Percentiles rank a stretch among this genome's conserved stretches.
These are phyloP conservation scores for Prunus yedoensis DNA, from an alignment of 331 rosid species.

Conservation along the genomic window DNA sequence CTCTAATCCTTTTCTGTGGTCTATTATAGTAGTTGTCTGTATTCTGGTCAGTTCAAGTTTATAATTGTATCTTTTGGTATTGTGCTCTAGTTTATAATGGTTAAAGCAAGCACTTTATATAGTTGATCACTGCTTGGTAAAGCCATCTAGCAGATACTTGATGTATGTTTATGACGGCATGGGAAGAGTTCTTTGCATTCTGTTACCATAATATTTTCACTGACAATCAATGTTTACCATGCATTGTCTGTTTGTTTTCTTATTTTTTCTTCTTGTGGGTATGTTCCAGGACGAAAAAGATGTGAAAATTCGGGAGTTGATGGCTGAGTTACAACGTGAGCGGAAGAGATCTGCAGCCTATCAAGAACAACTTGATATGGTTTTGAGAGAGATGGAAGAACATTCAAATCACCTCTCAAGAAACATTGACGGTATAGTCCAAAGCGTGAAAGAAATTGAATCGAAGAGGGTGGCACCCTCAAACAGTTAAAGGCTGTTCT, in stretches of 20 bases:
- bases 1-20: not conserved
- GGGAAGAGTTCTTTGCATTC: not conserved
- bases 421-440: constrained; percentile 45
- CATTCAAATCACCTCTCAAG: constrained; percentile 48
- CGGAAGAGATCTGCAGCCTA: constrained; percentile 51
- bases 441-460: constrained; percentile 47
- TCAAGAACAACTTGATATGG: constrained; percentile 50
- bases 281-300: constrained; percentile 55
- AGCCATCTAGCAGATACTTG: not conserved
- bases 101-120: not conserved
- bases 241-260: not conserved
- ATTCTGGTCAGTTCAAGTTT: not conserved
- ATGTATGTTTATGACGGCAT: not conserved
- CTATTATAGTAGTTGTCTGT: not conserved
- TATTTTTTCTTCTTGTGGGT: not conserved
- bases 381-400: constrained; percentile 53
- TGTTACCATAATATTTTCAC: not conserved
- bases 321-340: constrained; percentile 54
- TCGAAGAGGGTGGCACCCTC: constrained; percentile 28
- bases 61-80: not conserved
- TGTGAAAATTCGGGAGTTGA: constrained; percentile 49
- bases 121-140: not conserved
- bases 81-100: not conserved
- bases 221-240: not conserved
- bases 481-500: constrained; percentile 12